These are phyloP conservation scores for Sphaerobolus stellatus DNA, from an alignment of 1,284 basidiomycete species.

Conservation along the genomic window DNA sequence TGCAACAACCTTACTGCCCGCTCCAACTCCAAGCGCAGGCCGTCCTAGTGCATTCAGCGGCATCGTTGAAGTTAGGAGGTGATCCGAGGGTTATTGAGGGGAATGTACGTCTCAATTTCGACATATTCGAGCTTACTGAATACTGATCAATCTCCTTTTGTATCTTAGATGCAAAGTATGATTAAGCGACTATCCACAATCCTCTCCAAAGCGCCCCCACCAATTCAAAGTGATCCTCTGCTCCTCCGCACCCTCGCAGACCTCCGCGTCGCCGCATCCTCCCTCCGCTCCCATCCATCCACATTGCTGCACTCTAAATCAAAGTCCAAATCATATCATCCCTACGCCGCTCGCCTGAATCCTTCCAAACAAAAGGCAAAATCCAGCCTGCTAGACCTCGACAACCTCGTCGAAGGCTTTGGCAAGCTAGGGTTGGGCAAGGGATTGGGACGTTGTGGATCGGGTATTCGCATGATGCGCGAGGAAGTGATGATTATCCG, in stretches of 20 bases:
- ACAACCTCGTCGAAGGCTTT: conserved; percentile 8
- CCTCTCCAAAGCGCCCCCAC: background rate
- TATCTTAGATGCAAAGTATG: conserved; percentile 11
- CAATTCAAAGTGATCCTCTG: background rate
- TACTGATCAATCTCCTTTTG: background rate
- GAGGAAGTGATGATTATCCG: too few relatives aligned
- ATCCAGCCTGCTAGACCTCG: conserved; percentile 1
- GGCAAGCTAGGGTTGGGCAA: conserved; percentile 4
- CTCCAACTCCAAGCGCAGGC: conserved; percentile 10
- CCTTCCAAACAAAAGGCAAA: background rate
- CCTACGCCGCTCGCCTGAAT: background rate
- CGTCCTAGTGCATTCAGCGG: conserved; percentile 10
- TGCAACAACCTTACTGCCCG: conserved; percentile 10
- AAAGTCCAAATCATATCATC: too few relatives aligned
- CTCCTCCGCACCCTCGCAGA: conserved; percentile 3
- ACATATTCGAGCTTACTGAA: background rate
- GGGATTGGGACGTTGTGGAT: too few relatives aligned
- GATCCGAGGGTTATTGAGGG: conserved; percentile 9
- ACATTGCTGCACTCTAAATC: background rate
- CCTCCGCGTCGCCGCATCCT: background rate
- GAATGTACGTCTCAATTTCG: conserved; percentile 1
- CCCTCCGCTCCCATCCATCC: background rate
- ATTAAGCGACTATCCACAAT: conserved; percentile 1
- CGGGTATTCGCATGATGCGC: too few relatives aligned
- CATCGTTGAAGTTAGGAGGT: conserved; percentile 9